Conservation (phyloP, 2,329 filamentous ascomycete genomes). For the Trichoderma guizhouense region DNA sequence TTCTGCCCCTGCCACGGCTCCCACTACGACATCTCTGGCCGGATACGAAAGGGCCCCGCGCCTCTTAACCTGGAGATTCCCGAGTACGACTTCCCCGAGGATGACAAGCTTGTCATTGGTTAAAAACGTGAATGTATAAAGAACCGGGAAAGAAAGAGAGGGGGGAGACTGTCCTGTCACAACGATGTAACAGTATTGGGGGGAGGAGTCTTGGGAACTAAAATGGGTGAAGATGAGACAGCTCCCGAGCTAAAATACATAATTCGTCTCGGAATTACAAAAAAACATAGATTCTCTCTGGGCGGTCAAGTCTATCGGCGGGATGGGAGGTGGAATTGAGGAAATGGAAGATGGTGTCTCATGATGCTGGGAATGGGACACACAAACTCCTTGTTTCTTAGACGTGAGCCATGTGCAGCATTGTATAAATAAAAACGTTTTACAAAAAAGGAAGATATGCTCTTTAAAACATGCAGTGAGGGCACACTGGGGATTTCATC, state of each 20-base stretch:
- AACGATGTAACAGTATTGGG: conserved; percentile 24
- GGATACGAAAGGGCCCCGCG: conserved; percentile 94
- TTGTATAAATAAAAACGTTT: conserved; percentile 37
- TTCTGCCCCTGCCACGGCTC: conserved; percentile 99
- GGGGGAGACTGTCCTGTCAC: conserved; percentile 14
- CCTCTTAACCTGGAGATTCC: conserved; percentile 97
- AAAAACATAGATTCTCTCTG: conserved; percentile 17
- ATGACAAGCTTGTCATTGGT: conserved; percentile 87
- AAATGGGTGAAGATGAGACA: conserved; percentile 22
- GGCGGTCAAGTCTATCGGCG: conserved; percentile 19
- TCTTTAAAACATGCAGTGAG: background rate
- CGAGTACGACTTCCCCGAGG: conserved; percentile 86
- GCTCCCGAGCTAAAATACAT: conserved; percentile 6
- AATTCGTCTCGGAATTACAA: conserved; percentile 10
- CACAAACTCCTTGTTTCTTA: conserved; percentile 29
- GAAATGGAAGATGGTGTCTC: conserved; percentile 5
- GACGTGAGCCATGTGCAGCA: conserved; percentile 35
- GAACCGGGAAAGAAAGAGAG: conserved; percentile 6
- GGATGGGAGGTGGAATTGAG: background rate
- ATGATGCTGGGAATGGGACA: conserved; percentile 4
- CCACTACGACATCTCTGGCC: conserved; percentile 99
- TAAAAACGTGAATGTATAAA: conserved; percentile 44
- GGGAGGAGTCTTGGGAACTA: background rate
- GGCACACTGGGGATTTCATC: background rate
- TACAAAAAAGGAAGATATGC: conserved; percentile 25